Percentiles rank a stretch among this genome's conserved stretches.
Evolutionary conservation across 129 eudicot species (phyloP).

Genomic region (Daucus carota): DNA sequence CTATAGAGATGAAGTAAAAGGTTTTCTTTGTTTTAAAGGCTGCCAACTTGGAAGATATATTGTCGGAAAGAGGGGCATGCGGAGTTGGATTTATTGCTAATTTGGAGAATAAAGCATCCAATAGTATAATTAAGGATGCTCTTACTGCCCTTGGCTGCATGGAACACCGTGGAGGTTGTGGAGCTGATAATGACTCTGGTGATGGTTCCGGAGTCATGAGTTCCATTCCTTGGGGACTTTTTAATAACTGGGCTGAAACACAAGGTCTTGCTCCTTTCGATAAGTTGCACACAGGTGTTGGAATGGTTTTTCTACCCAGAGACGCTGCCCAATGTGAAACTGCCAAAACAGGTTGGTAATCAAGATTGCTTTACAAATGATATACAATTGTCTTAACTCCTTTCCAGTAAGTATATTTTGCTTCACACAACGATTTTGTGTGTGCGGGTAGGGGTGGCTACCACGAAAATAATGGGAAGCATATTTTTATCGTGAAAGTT

Average conservation of each 20-base stretch:
- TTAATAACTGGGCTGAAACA: slow-evolving; percentile 74
- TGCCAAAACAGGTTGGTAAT: slow-evolving; percentile 66
- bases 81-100: slow-evolving; percentile 98
- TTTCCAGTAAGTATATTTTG: not conserved
- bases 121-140: slow-evolving; percentile 84
- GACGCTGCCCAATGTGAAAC: slow-evolving; percentile 56
- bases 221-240: slow-evolving; percentile 90
- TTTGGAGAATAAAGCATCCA: slow-evolving; percentile 87
- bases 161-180: slow-evolving; percentile 99
- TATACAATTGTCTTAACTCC: not conserved
- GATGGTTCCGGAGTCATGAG: slow-evolving; percentile 98
- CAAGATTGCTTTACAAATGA: not conserved
- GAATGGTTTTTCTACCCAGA: slow-evolving; percentile 87
- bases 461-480: not conserved
- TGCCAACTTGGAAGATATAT: slow-evolving; percentile 84
- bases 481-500: not conserved
- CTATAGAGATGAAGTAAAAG: too few relatives aligned
- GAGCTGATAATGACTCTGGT: slow-evolving; percentile 99
- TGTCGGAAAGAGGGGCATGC: slow-evolving; percentile 89
- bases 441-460: not conserved
- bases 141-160: slow-evolving; percentile 98
- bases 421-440: not conserved
- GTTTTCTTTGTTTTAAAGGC: slow-evolving; percentile 35
- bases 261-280: slow-evolving; percentile 75
- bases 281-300: slow-evolving; percentile 85